phyloP scores from a whole-genome alignment of 306 rosid genomes.

The Vigna hirtella region DNA sequence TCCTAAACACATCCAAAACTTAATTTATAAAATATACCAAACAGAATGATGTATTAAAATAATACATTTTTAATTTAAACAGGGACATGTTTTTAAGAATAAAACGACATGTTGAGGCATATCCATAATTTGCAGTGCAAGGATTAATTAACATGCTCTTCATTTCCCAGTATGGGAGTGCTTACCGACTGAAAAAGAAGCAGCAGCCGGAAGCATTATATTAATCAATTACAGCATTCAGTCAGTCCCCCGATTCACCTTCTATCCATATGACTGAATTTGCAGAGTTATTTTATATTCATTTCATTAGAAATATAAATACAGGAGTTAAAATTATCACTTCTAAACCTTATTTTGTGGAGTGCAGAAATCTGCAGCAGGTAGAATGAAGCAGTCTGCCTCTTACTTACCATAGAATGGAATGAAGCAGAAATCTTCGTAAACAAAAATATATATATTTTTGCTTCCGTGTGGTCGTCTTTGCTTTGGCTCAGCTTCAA shows the following conservation, averaged over 20 bases:
- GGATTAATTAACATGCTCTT: neutral
- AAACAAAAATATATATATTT: neutral
- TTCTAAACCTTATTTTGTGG: neutral
- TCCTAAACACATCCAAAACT: too few species aligned
- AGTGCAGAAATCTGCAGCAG: conserved; percentile 11
- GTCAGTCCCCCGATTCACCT: neutral
- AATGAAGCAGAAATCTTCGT: conserved; percentile 15
- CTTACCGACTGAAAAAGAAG: neutral
- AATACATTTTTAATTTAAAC: too few species aligned
- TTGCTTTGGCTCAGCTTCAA: conserved; percentile 5
- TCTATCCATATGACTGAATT: neutral
- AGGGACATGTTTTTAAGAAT: too few species aligned
- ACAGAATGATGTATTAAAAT: too few species aligned
- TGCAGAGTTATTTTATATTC: neutral
- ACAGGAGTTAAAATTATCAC: neutral
- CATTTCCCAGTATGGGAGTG: neutral
- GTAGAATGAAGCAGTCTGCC: conserved; percentile 14
- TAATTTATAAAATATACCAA: too few species aligned
- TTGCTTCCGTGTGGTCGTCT: neutral
- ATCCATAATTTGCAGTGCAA: too few species aligned
- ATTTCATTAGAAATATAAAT: conserved; percentile 1
- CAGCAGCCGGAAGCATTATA: conserved; percentile 1
- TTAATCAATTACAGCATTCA: conserved; percentile 15
- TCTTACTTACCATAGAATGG: conserved; percentile 16
- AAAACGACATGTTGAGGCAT: too few species aligned